These are phyloP conservation scores for Gnomoniopsis smithogilvyi DNA, from an alignment of 2,329 filamentous ascomycete species.

Conservation along the genomic window DNA sequence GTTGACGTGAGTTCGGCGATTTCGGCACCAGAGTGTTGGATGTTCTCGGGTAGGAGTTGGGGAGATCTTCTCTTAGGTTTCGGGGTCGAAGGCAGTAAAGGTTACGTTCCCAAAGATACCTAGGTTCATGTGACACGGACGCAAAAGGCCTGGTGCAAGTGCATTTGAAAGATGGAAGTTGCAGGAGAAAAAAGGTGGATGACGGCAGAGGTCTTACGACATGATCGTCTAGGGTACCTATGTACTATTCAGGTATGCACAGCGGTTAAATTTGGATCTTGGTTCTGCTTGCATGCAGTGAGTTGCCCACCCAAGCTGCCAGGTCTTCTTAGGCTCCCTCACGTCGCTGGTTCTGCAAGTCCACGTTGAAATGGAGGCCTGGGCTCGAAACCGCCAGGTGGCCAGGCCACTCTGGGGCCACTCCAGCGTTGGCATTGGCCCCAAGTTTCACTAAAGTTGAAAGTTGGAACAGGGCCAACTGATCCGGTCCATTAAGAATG, in stretches of 20 bases:
- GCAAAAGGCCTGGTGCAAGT: background rate
- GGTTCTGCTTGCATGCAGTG: background rate
- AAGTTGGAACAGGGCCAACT: no score
- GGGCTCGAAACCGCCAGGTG: conserved; percentile 5
- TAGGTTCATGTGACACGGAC: background rate
- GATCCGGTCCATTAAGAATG: no score
- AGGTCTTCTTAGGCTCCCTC: background rate
- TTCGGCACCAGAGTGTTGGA: background rate
- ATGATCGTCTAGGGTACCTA: conserved; percentile 1
- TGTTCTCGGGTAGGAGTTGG: no score
- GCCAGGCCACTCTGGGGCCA: background rate
- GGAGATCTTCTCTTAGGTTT: no score
- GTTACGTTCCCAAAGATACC: background rate
- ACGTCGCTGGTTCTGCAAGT: background rate
- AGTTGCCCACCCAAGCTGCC: no score
- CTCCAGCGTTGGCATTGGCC: background rate
- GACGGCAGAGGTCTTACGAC: conserved; percentile 18
- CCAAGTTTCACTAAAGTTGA: background rate
- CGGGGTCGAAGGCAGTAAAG: no score
- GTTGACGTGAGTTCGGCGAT: background rate
- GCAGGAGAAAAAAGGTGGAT: conserved; percentile 4
- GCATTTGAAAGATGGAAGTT: background rate
- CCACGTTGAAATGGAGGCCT: background rate
- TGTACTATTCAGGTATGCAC: background rate
- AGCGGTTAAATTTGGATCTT: background rate